Evolutionary conservation across 1,284 basidiomycete species (phyloP).

Genomic region (Ceratobasidium papillatum): DNA sequence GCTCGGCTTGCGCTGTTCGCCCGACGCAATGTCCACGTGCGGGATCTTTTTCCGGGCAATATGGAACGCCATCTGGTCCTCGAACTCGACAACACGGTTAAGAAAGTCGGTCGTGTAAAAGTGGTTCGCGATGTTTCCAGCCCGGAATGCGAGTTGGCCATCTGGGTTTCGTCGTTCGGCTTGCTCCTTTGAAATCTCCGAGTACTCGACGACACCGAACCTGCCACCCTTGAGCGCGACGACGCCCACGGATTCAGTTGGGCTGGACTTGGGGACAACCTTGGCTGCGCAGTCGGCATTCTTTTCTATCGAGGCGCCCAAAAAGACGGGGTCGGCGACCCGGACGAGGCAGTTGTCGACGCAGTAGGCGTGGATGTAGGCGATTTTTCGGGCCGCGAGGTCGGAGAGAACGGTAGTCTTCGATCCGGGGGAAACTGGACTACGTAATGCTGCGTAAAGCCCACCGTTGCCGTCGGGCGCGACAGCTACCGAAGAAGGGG

Average conservation of each 20-base stretch:
- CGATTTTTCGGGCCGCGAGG: constrained; percentile 77
- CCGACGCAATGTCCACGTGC: constrained; percentile 74
- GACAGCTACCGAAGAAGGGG: constrained; percentile 80
- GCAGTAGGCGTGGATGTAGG: constrained; percentile 94
- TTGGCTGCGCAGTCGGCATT: constrained; percentile 92
- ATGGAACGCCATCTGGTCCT: constrained; percentile 92
- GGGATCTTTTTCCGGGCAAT: constrained; percentile 99
- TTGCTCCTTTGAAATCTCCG: constrained; percentile 90
- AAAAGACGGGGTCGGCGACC: constrained; percentile 96
- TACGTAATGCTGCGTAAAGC: constrained; percentile 90
- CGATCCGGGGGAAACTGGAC: constrained; percentile 71
- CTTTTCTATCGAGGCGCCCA: constrained; percentile 91
- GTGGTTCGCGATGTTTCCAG: constrained; percentile 98
- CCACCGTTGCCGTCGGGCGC: constrained; percentile 99
- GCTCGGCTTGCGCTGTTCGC: constrained; percentile 74
- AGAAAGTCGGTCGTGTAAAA: constrained; percentile 95
- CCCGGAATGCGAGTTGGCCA: constrained; percentile 86
- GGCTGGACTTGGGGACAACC: constrained; percentile 89
- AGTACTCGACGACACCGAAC: constrained; percentile 96
- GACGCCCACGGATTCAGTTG: constrained; percentile 95
- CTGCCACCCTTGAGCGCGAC: constrained; percentile 84
- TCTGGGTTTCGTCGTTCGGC: constrained; percentile 77
- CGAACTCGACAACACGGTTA: constrained; percentile 81
- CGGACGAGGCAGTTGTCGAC: constrained; percentile 99
- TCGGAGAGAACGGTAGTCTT: constrained; percentile 84